Conservation (phyloP, 306 rosid genomes). For the Castanea mollissima region DNA sequence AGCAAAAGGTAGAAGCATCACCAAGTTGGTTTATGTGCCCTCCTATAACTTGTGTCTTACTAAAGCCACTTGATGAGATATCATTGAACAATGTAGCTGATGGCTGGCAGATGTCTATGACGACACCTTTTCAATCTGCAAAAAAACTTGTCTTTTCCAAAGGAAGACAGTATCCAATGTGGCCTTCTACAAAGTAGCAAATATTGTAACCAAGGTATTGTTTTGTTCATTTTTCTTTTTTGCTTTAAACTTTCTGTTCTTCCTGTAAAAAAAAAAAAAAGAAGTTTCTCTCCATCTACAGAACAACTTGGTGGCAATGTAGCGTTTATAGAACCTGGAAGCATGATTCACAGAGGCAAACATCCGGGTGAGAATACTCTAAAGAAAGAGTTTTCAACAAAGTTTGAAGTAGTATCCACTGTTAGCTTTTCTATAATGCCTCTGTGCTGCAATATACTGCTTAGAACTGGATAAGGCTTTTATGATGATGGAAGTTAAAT, state of each 20-base stretch:
- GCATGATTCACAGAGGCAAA: too few relatives aligned
- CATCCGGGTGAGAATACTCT: too few relatives aligned
- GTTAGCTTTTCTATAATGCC: conserved; percentile 25
- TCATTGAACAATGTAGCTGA: conserved; percentile 34
- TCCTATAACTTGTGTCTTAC: conserved; percentile 81
- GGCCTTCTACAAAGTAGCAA: too few relatives aligned
- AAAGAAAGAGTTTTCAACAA: neutral
- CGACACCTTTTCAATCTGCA: conserved; percentile 15
- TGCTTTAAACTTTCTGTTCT: neutral
- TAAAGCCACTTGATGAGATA: conserved; percentile 51
- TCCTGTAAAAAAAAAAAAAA: neutral
- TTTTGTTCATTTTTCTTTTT: neutral
- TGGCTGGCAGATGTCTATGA: conserved; percentile 1
- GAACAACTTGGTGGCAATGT: conserved; percentile 40
- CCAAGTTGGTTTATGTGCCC: conserved; percentile 81
- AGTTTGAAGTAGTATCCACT: conserved; percentile 73
- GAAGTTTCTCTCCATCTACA: conserved; percentile 7
- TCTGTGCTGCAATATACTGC: conserved; percentile 16
- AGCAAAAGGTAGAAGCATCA: conserved; percentile 55
- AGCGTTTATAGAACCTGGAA: conserved; percentile 21
- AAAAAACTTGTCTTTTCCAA: conserved; percentile 5
- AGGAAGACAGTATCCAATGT: too few relatives aligned
- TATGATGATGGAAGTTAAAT: conserved; percentile 35
- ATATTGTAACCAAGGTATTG: too few relatives aligned
- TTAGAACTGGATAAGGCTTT: conserved; percentile 74